Percentiles rank a stretch among this genome's conserved stretches.
These are phyloP conservation scores for Zalaria obscura DNA, from an alignment of 2,329 filamentous ascomycete species.

Conservation along the genomic window DNA sequence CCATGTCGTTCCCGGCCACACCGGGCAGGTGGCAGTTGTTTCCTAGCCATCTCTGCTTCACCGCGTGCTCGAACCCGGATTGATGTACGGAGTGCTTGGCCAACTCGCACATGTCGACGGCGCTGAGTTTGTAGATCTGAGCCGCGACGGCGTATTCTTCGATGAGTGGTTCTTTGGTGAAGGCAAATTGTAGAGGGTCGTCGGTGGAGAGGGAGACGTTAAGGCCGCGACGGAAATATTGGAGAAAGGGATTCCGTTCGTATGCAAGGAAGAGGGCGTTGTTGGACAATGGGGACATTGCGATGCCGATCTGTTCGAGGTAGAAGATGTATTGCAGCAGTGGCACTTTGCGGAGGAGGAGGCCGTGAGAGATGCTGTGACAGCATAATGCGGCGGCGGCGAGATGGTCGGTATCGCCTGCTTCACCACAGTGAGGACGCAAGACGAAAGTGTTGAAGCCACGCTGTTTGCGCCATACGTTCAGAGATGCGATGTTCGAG, in stretches of 20 bases:
- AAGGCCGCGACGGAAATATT: conserved; percentile 86
- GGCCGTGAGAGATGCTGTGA: conserved; percentile 92
- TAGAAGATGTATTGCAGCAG: conserved; percentile 96
- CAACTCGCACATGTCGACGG: conserved; percentile 96
- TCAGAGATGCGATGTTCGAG: conserved; percentile 84
- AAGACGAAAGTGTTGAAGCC: conserved; percentile 94
- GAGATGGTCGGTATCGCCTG: conserved; percentile 90
- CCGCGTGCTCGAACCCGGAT: conserved; percentile 76
- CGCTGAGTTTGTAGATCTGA: conserved; percentile 94
- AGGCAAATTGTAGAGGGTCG: conserved; percentile 93
- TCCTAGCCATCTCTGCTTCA: conserved; percentile 90
- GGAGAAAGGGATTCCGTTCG: conserved; percentile 89
- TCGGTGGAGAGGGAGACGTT: conserved; percentile 96
- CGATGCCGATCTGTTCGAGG: conserved; percentile 92
- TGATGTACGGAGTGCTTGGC: conserved; percentile 93
- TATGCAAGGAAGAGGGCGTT: conserved; percentile 94
- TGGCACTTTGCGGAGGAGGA: conserved; percentile 85
- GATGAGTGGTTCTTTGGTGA: conserved; percentile 94
- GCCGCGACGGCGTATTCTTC: conserved; percentile 97
- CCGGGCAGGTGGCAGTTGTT: conserved; percentile 64
- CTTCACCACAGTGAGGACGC: conserved; percentile 89
- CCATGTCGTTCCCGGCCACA: conserved; percentile 75
- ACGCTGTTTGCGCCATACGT: conserved; percentile 76
- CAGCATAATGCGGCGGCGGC: conserved; percentile 84
- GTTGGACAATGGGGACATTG: conserved; percentile 98